Evolutionary conservation across 2,329 filamentous ascomycete genomes (phyloP).

Genomic region (Xylariaceae sp.): DNA sequence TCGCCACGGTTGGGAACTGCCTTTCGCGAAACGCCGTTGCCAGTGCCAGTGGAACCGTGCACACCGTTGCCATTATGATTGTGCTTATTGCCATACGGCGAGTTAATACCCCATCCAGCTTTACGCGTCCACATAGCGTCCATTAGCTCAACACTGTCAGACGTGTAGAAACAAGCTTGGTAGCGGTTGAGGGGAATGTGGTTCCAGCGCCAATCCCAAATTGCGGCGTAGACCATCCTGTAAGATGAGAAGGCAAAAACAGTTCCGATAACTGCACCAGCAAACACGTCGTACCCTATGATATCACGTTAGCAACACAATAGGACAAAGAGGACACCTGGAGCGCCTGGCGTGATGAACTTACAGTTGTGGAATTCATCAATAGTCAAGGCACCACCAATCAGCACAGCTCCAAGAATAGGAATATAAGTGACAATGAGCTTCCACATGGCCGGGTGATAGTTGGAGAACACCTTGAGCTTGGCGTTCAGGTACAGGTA

Average conservation of each 20-base stretch:
- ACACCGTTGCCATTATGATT: constrained; percentile 10
- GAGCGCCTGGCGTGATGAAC: background rate
- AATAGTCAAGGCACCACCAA: constrained; percentile 68
- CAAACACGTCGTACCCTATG: constrained; percentile 62
- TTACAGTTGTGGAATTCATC: constrained; percentile 70
- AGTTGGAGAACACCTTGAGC: constrained; percentile 71
- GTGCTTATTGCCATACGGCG: constrained; percentile 33
- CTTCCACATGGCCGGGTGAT: constrained; percentile 74
- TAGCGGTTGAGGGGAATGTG: constrained; percentile 63
- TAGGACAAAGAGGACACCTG: background rate
- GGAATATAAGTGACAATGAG: constrained; percentile 63
- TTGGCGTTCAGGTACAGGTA: constrained; percentile 76
- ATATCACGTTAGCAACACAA: background rate
- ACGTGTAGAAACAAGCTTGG: constrained; percentile 51
- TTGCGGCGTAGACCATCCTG: constrained; percentile 63
- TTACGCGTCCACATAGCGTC: constrained; percentile 57
- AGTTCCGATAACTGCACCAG: constrained; percentile 63
- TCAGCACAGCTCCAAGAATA: constrained; percentile 64
- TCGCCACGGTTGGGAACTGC: constrained; percentile 23
- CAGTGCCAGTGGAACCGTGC: constrained; percentile 1
- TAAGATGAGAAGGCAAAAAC: constrained; percentile 64
- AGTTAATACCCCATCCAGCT: constrained; percentile 56
- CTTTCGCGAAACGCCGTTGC: constrained; percentile 21
- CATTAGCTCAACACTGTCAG: constrained; percentile 45
- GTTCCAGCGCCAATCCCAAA: constrained; percentile 66